Base-by-base conservation (phyloP, 257 asterid genomes). In the Solanum chiquidenum region DNA sequence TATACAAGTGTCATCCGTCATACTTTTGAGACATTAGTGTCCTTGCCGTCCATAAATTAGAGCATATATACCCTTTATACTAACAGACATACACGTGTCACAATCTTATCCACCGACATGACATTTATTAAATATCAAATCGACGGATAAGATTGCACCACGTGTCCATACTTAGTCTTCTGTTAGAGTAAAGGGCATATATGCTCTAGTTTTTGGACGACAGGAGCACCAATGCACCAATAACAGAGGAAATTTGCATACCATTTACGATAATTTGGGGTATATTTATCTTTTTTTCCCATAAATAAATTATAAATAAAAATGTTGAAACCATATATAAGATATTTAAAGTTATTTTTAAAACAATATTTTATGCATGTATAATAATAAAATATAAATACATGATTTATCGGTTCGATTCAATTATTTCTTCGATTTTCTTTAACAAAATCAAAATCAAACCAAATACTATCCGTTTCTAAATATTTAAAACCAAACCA, bases 101-200 rank as follows among this genome's bases (percentile, higher is more conserved):
- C 23, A 52, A 1, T 16, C 62, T 52, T 16, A 52, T 52, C 9
- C 4, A 52, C 9, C 23, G 23, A 52, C 23, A 9, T 16, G 23
- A 16, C 62, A 52, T 52, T 52, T 52, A 16, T 16, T 52, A 6
- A 52, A 52, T 52, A 16, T 52, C 9, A 3, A 0, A 52, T 16
- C 0, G 0, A 5, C 3, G 9, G 4, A 52, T 52, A 52, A 52
- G 9, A 52, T 52, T 52, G 3, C 0, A 0, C 3, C 23, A 16
- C 1, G 3, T 52, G 62, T 52, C 23, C 62, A 1, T 52, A 52
- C 16, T 52, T 52, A 52, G 9, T 52, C 23, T 52, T 52, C 0
- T 9, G 9, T 52, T 16, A 52, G 62, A 52, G 9, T 16, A 0
- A 52, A 52, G 0, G 23, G 3, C 62, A 52, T 52, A 52, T 2